phyloP scores from a whole-genome alignment of 345 rosid species.

The Cardiospermum halicacabum region DNA sequence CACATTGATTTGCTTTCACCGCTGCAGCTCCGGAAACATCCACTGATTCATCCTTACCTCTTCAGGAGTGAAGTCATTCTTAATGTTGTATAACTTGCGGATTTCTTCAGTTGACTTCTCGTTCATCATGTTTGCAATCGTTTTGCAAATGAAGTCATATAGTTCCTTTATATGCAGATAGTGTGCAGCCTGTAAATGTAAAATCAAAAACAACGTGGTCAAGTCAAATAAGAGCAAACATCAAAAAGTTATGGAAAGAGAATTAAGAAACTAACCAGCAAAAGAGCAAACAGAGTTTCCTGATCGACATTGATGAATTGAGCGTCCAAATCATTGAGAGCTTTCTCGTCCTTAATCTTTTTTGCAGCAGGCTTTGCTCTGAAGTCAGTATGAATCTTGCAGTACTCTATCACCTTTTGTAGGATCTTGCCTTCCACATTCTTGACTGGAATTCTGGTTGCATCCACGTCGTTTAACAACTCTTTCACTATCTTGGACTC shows the following conservation, averaged over 20 bases:
- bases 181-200: conserved; percentile 61
- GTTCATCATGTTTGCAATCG: conserved; percentile 54
- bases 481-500: conserved; percentile 61
- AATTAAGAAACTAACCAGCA: conserved; percentile 25
- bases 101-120: conserved; percentile 47
- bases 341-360: too few species aligned
- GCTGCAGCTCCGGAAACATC: too few species aligned
- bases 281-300: conserved; percentile 44
- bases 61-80: too few species aligned
- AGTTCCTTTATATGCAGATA: conserved; percentile 42
- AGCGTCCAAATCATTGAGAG: conserved; percentile 51
- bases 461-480: conserved; percentile 56
- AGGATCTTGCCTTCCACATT: conserved; percentile 75
- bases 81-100: too few species aligned
- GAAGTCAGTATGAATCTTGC: conserved; percentile 60
- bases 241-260: too few species aligned
- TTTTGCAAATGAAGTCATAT: conserved; percentile 50
- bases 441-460: conserved; percentile 59
- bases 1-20: too few species aligned
- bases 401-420: conserved; percentile 75
- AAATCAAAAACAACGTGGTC: too few species aligned
- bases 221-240: too few species aligned
- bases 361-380: conserved; percentile 21
- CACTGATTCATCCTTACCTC: too few species aligned
- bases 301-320: conserved; percentile 52